These are phyloP conservation scores for Sugiyamaella novakii DNA, from an alignment of 1,139 yeast genomes.

Conservation along the genomic window DNA sequence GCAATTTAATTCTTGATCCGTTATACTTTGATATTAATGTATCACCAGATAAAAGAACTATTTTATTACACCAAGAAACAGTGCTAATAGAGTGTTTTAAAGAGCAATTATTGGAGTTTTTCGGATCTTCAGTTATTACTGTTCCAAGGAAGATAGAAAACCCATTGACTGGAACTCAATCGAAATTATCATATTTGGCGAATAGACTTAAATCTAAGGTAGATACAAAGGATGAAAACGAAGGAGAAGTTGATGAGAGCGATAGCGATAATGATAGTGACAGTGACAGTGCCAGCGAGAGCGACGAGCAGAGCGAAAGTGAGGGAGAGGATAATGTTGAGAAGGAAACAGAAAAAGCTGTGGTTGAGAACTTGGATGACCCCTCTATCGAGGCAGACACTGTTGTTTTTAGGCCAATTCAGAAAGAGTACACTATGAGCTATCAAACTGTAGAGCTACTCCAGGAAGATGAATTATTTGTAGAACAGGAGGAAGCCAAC, in stretches of 20 bases:
- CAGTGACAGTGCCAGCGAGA: background rate
- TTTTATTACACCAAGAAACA: conserved; percentile 68
- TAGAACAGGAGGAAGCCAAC: conserved; percentile 20
- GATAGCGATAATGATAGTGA: background rate
- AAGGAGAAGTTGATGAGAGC: conserved; percentile 11
- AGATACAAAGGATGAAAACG: background rate
- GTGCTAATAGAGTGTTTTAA: conserved; percentile 54
- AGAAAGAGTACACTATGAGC: no score
- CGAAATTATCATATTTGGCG: conserved; percentile 5
- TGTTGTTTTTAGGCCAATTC: no score
- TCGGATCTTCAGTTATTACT: conserved; percentile 35
- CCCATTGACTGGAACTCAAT: conserved; percentile 3
- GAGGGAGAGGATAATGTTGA: conserved; percentile 15
- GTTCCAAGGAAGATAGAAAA: conserved; percentile 33
- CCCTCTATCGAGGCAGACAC: no score
- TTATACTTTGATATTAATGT: conserved; percentile 74
- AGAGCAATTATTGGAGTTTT: conserved; percentile 31
- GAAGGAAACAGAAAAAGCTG: no score
- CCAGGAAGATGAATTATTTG: conserved; percentile 22
- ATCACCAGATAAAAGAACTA: conserved; percentile 83
- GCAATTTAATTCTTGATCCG: conserved; percentile 60
- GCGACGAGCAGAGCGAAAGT: conserved; percentile 15
- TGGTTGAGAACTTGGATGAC: no score
- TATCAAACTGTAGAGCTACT: no score
- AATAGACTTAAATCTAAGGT: background rate